Base-by-base conservation (phyloP, 2,329 filamentous ascomycete species). In the Nemania bipapillata region DNA sequence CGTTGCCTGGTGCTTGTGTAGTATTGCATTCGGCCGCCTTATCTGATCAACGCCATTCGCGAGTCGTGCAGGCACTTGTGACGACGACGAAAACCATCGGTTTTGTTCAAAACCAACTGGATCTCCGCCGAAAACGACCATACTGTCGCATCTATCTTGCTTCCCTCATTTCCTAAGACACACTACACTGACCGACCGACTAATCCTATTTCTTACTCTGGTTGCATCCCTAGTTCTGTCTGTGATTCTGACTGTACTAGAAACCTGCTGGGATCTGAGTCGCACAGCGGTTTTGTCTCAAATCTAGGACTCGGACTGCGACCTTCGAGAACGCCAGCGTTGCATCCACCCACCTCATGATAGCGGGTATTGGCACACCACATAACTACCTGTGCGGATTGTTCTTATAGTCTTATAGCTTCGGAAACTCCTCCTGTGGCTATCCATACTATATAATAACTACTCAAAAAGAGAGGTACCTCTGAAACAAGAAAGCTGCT, bases 31-130 rank as follows among this genome's bases (percentile, higher is more conserved):
- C 20, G 40, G 24, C 3, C 30, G n/a, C 45, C 47, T 54, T 26
- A 26, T 63, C 40, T 59, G 54, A 17, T 30, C 32, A 28, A 53
- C 47, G 32, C 40, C 22, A 68, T 70, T 68, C 54, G 65, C 17
- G 40, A 62, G 42, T 54, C 32, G 54, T 55, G 53, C 47, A 52
- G 40, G 47, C 12, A 24, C 45, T 47, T 49, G 62, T 55, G 40
- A 59, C 57, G 17, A 65, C 59, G 61, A 63, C 65, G 65, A 63
- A 59, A 65, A 68, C 35, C 26, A 60, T 35, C n/a, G 30, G 32
- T 32, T 22, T 50, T 26, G 40, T 61, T 64, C 42, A 55, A 60
- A 57, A 59, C 24, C 45, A 22, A 42, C 24, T 20, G 52, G 22
- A 5, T 45, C 20, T 47, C 56, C 56, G 20, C 40, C 30, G 20